Evolutionary conservation across 2,329 filamentous ascomycete genomes (phyloP).

Genomic region (Aspergillus flavus): DNA sequence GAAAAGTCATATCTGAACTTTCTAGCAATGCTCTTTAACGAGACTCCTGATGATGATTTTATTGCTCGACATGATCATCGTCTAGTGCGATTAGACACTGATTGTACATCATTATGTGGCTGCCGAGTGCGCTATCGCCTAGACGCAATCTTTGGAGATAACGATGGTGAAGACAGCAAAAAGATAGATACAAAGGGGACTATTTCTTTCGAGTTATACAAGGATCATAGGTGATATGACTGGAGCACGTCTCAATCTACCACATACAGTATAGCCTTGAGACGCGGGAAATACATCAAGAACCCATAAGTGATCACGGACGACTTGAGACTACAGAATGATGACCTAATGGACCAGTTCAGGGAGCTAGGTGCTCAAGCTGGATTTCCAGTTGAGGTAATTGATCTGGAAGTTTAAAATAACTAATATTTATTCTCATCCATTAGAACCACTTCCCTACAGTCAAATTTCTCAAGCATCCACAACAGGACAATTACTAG

Average conservation of each 20-base stretch:
- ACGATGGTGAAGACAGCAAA: neutral
- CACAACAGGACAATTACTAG: too few relatives aligned
- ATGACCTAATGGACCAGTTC: too few relatives aligned
- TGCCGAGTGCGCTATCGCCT: neutral
- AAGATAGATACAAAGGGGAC: neutral
- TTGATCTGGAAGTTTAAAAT: too few relatives aligned
- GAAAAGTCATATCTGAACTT: neutral
- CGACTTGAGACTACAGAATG: too few relatives aligned
- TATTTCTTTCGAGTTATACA: neutral
- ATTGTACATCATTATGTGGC: neutral
- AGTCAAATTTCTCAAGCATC: too few relatives aligned
- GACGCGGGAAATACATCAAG: too few relatives aligned
- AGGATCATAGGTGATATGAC: neutral
- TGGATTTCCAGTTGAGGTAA: too few relatives aligned
- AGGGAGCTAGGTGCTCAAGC: too few relatives aligned
- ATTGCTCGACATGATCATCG: neutral
- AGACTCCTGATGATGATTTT: neutral
- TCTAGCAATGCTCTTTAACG: neutral
- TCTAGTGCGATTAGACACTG: neutral
- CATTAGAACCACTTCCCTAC: too few relatives aligned
- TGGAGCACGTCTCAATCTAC: too few relatives aligned
- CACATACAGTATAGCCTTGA: neutral
- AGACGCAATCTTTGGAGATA: neutral
- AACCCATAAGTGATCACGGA: too few relatives aligned
- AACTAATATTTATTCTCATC: too few relatives aligned